Evolutionary conservation across 2,329 filamentous ascomycete species (phyloP).

Genomic region (Fusarium sp.): DNA sequence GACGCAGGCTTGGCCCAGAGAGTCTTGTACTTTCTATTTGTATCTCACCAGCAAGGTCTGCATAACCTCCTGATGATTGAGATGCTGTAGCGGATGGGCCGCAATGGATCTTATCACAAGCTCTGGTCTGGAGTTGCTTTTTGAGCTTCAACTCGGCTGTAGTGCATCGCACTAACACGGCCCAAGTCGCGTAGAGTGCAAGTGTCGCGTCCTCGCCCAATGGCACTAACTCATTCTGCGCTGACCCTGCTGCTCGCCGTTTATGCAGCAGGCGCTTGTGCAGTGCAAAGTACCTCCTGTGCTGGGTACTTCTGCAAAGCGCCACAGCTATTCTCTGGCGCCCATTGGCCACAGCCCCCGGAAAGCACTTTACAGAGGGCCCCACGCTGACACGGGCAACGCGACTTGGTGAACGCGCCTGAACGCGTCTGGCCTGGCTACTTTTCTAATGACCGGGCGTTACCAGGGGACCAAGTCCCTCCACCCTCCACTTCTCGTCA

Average conservation of each 20-base stretch:
- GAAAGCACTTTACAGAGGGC: slow-evolving; percentile 28
- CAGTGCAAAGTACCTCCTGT: slow-evolving; percentile 3
- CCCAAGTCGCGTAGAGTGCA: slow-evolving; percentile 16
- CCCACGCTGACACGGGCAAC: slow-evolving; percentile 35
- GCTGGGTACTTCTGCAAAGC: slow-evolving; percentile 11
- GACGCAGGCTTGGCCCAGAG: no score
- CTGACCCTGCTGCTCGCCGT: neutral
- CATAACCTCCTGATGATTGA: no score
- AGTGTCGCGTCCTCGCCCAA: slow-evolving; percentile 3
- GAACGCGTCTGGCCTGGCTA: slow-evolving; percentile 37
- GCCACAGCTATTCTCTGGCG: neutral
- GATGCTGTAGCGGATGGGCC: no score
- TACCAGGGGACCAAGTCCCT: slow-evolving; percentile 39
- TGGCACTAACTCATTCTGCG: slow-evolving; percentile 12
- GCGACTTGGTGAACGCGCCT: slow-evolving; percentile 32
- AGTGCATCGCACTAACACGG: slow-evolving; percentile 7
- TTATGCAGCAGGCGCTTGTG: slow-evolving; percentile 23
- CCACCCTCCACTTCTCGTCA: slow-evolving; percentile 22
- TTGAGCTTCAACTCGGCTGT: neutral
- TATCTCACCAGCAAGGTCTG: no score
- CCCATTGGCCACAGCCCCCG: slow-evolving; percentile 23
- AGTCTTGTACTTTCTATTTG: no score
- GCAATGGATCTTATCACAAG: neutral
- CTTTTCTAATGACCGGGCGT: slow-evolving; percentile 39
- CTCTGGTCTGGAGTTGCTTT: neutral